Percentiles rank a stretch among this genome's conserved stretches.
Conservation (phyloP, 106 monocot genomes). For the Iris macrosiphon region DNA sequence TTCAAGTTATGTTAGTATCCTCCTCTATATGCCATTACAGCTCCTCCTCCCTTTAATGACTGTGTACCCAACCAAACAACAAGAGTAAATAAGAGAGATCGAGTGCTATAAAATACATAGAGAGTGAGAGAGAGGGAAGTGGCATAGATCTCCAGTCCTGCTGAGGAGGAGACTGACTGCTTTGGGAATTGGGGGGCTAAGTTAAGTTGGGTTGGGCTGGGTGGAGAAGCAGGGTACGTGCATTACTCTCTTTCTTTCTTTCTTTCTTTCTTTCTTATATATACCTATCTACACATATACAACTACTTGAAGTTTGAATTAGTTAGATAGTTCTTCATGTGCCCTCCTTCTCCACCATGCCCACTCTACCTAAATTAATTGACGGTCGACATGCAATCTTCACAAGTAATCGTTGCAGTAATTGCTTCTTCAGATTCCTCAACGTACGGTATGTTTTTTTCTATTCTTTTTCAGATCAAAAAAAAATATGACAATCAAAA, state of each 20-base stretch:
- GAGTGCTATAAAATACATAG: too few relatives aligned
- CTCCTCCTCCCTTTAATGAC: background rate
- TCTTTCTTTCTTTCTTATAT: background rate
- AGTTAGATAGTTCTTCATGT: conserved; percentile 35
- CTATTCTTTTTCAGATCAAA: too few relatives aligned
- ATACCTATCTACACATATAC: too few relatives aligned
- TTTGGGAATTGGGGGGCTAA: conserved; percentile 7
- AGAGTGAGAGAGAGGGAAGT: background rate
- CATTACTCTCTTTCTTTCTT: conserved; percentile 15
- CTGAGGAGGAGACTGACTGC: background rate
- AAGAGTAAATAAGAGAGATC: background rate
- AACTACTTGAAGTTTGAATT: too few relatives aligned
- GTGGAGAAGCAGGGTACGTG: conserved; percentile 59
- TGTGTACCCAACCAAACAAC: background rate
- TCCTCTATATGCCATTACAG: background rate
- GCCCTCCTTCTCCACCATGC: conserved; percentile 45
- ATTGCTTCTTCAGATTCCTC: too few relatives aligned
- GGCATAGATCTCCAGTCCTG: background rate
- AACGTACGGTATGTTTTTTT: too few relatives aligned
- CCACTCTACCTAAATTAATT: conserved; percentile 17
- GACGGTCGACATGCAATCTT: too few relatives aligned
- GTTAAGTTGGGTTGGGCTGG: conserved; percentile 28
- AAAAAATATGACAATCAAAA: too few relatives aligned
- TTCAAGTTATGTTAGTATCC: background rate
- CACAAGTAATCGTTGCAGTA: too few relatives aligned